These are phyloP conservation scores for Fusarium albosuccineum DNA, from an alignment of 2,329 filamentous ascomycete genomes.

Conservation along the genomic window DNA sequence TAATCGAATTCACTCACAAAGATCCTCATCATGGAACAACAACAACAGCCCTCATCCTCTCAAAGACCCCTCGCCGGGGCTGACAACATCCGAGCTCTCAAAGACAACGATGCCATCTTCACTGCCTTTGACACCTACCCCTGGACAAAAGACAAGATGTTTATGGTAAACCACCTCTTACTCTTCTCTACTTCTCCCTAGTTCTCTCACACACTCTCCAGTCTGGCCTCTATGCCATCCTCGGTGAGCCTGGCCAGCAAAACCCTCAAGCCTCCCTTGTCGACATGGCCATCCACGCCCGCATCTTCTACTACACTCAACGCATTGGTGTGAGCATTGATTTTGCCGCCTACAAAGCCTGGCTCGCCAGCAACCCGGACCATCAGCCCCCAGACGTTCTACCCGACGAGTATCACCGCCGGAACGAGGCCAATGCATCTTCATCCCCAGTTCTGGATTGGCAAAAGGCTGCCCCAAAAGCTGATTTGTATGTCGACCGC, in stretches of 20 bases:
- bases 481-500: conserved; percentile 61
- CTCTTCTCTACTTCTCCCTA: background rate
- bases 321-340: conserved; percentile 68
- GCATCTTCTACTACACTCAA: conserved; percentile 74
- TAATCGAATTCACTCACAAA: background rate
- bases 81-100: conserved; percentile 56
- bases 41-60: conserved; percentile 27
- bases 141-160: conserved; percentile 76
- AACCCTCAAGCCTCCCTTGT: conserved; percentile 63
- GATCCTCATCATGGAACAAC: conserved; percentile 26
- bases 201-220: conserved; percentile 41
- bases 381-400: conserved; percentile 53
- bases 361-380: conserved; percentile 60
- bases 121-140: conserved; percentile 74
- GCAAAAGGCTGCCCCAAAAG: conserved; percentile 64
- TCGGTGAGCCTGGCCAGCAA: conserved; percentile 63
- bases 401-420: conserved; percentile 50
- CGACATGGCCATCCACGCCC: conserved; percentile 74
- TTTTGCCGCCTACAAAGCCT: conserved; percentile 76
- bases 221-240: conserved; percentile 73
- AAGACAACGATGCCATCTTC: conserved; percentile 62
- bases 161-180: conserved; percentile 64
- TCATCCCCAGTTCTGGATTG: conserved; percentile 53
- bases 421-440: conserved; percentile 18
- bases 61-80: conserved; percentile 47